Evolutionary conservation across 352 stramenopile species (phyloP), one percentile per base, ranked within the genome.

Genomic region (Pythium utonaiense): DNA sequence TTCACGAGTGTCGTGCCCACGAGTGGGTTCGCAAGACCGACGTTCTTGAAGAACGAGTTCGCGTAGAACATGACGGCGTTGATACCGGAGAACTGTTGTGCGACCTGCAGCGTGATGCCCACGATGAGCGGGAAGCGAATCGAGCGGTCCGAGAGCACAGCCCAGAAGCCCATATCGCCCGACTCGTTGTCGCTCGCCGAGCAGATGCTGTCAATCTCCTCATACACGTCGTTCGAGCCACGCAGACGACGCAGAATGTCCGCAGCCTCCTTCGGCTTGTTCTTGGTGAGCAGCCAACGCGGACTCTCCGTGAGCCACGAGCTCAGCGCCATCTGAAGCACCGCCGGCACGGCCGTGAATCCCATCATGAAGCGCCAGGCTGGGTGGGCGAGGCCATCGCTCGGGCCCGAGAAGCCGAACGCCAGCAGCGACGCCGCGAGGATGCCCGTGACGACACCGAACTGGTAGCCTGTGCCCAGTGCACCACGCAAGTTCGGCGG

Each of bases 61-160:
- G 71, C 68, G 69, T 79, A 79, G 57, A 76, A 79, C 71, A 79
- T 79, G 47, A 79, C 71, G 28, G 71, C 71, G 61, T 79, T 79
- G 68, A 79, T 79, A 22, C 71, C 71, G 1, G 52, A 69, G 24
- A 79, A 73, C 57, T 79, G 71, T 55, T 79, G 71, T 19, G 69
- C 68, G 34, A 79, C 50, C 56, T 79, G 71, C 13, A 79, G 63
- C 45, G 59, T 52, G 22, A 79, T 55, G 53, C 71, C 71, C 2
- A 79, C 69, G 42, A 79, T 60, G 14, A 79, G 36, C 21, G 71
- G 69, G 51, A 77, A 73, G 16, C 71, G 71, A 49, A 79, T 75
- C 54, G 54, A 67, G 33, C 45, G 61, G 65, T 79, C 71, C 38
- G 42, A 42, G 38, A 79, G 53, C n/a, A 79, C 71, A 41, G 67